Evolutionary conservation across 164 flowering plant species (phyloP), one percentile per base, ranked within the genome.

Genomic region (Nymphaea colorata): DNA sequence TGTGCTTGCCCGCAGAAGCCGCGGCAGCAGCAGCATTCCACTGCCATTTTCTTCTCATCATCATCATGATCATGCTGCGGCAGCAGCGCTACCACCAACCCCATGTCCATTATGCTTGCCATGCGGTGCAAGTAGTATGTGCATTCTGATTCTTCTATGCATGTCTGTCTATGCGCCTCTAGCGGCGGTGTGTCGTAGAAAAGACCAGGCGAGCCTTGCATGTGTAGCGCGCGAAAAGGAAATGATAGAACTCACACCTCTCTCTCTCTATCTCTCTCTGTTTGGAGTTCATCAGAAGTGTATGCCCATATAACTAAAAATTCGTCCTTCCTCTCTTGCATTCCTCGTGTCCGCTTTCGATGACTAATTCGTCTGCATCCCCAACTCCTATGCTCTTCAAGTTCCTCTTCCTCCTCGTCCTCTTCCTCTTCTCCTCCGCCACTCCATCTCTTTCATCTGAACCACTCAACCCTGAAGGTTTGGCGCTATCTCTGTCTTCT

Each of bases 391-490:
- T 83, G 83, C 79, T 69, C 59, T 45, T 69, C n/a, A 55, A 51
- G n/a, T 10, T 76, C 68, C 60, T 53, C 69, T 44, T 74, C 18
- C 47, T 69, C 65, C 57, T 80, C 57, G 2, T 69, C 66, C 61
- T 60, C 71, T 70, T 66, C 41, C 66, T 70, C 45, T 69, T 77
- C 67, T 78, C 70, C 62, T 73, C 62, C 43, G 44, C 69, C 4
- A 18, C 72, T 41, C 70, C 60, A 8, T 79, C 81, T 67, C 62
- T 76, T 68, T 81, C 89, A 6, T 88, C 76, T 62, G 93, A 87
- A 69, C 84, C 89, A 72, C 78, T 90, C 7, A 92, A 87, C 77
- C 93, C 75, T 51, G 96, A 92, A 87, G 98, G 98, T 91, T 72
- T 17, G 25, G 10, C 66, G 7, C 41, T 36, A 15, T 15, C 18